phyloP scores from a whole-genome alignment of 163 green algal species.

The Chlamydomonas reinhardtii region DNA sequence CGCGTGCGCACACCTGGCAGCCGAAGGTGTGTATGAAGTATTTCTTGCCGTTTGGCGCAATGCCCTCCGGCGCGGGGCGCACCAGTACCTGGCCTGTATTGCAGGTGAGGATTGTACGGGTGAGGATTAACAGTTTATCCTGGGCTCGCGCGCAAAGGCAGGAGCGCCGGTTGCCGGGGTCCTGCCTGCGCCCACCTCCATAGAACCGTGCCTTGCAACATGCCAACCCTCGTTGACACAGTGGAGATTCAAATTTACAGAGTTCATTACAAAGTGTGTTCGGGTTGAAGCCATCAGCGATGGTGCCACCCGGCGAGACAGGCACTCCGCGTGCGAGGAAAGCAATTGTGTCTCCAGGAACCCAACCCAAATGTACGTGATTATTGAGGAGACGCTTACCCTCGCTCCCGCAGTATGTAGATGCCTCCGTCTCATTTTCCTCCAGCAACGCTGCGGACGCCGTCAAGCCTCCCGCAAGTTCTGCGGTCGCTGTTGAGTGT shows the following conservation, averaged over 20 bases:
- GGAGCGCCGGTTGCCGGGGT: no score
- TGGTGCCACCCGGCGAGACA: background rate
- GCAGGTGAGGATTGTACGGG: background rate
- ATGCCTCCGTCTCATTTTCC: constrained; percentile 50
- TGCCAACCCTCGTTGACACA: background rate
- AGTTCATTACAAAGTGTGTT: rapidly evolving
- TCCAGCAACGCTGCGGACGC: constrained; percentile 7
- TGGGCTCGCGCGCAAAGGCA: no score
- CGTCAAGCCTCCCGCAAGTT: constrained; percentile 20
- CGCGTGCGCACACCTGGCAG: constrained; percentile 88
- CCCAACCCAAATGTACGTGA: background rate
- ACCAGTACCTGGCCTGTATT: constrained; percentile 70
- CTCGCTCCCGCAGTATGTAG: constrained; percentile 63
- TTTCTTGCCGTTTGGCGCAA: constrained; percentile 76
- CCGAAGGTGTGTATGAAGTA: constrained; percentile 98
- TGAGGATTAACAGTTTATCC: no score
- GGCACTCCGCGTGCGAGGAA: background rate
- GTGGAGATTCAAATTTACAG: no score
- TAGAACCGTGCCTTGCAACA: background rate
- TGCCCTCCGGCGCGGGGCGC: constrained; percentile 51
- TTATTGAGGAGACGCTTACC: constrained; percentile 27
- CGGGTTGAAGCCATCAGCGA: background rate
- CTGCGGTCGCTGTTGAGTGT: background rate
- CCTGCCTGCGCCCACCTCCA: no score
- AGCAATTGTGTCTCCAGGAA: background rate